These are phyloP conservation scores for Penicillium arizonense DNA, from an alignment of 495 filamentous ascomycete species.

Conservation along the genomic window DNA sequence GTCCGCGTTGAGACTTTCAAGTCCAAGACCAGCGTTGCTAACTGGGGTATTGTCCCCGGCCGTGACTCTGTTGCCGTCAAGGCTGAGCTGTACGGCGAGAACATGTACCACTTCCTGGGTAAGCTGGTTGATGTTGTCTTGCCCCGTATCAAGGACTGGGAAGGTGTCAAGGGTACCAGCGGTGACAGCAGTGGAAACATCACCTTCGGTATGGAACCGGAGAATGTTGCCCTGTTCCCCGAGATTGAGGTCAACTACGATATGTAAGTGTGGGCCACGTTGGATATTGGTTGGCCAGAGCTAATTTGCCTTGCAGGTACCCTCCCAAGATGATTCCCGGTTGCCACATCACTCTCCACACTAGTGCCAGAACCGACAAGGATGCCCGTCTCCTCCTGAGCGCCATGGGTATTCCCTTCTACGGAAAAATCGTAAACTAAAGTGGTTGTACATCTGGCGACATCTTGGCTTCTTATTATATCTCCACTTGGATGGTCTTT, in stretches of 20 bases:
- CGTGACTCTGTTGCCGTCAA: slow-evolving; percentile 58
- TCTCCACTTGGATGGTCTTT: slow-evolving; percentile 14
- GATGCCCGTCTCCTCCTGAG: slow-evolving; percentile 86
- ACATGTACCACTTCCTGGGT: slow-evolving; percentile 84
- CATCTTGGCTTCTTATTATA: slow-evolving; percentile 6
- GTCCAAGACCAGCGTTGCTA: slow-evolving; percentile 61
- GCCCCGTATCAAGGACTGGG: slow-evolving; percentile 93
- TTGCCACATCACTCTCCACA: slow-evolving; percentile 83
- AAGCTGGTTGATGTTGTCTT: slow-evolving; percentile 85
- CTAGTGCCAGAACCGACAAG: slow-evolving; percentile 81
- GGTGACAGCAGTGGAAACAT: slow-evolving; percentile 91
- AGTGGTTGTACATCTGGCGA: neutral
- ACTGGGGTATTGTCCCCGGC: slow-evolving; percentile 59
- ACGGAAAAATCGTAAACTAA: slow-evolving; percentile 65
- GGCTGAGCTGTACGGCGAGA: slow-evolving; percentile 69
- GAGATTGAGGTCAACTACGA: slow-evolving; percentile 92
- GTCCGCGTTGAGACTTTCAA: slow-evolving; percentile 67
- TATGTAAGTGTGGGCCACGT: slow-evolving; percentile 57
- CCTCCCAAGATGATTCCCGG: slow-evolving; percentile 92
- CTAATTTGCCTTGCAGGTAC: slow-evolving; percentile 50
- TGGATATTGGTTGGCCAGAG: neutral
- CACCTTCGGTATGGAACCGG: slow-evolving; percentile 68
- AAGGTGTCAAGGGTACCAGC: slow-evolving; percentile 68
- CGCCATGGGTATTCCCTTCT: slow-evolving; percentile 77
- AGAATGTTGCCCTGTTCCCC: slow-evolving; percentile 77